These are phyloP conservation scores for Rhytidhysteron rufulum DNA, from an alignment of 2,329 filamentous ascomycete species.

Conservation along the genomic window DNA sequence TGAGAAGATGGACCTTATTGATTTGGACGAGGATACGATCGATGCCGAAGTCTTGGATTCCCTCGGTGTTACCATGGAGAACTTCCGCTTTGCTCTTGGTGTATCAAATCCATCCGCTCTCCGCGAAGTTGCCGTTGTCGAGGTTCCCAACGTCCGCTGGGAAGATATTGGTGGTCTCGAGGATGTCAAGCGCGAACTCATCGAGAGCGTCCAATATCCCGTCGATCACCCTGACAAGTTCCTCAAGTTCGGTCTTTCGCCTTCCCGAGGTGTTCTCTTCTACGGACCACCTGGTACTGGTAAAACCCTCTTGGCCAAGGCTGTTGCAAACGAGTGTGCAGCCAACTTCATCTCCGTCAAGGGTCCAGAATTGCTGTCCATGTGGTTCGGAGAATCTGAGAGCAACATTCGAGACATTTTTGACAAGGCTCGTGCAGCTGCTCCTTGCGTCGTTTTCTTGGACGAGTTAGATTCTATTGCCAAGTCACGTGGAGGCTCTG, in stretches of 20 bases:
- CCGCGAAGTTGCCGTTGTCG: constrained; percentile 96
- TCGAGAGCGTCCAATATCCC: constrained; percentile 97
- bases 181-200: constrained; percentile 98
- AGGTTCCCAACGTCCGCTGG: constrained; percentile 99
- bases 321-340: constrained; percentile 97
- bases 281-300: constrained; percentile 98
- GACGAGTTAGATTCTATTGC: constrained; percentile 98
- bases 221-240: constrained; percentile 99
- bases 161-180: constrained; percentile 99
- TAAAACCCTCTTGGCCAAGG: constrained; percentile 99
- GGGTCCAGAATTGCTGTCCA: constrained; percentile 94
- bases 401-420: constrained; percentile 99
- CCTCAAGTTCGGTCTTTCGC: constrained; percentile 98
- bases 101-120: constrained; percentile 98
- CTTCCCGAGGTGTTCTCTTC: constrained; percentile 96
- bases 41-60: constrained; percentile 98
- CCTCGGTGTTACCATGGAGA: constrained; percentile 98
- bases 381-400: constrained; percentile 99
- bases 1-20: constrained; percentile 99
- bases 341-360: constrained; percentile 99
- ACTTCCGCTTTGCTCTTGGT: constrained; percentile 97
- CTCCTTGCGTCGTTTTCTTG: constrained; percentile 97
- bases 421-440: constrained; percentile 97
- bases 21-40: constrained; percentile 97
- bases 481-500: constrained; percentile 96